Conservation (phyloP, 2,329 filamentous ascomycete species). For the Hypoxylon rubiginosum region DNA sequence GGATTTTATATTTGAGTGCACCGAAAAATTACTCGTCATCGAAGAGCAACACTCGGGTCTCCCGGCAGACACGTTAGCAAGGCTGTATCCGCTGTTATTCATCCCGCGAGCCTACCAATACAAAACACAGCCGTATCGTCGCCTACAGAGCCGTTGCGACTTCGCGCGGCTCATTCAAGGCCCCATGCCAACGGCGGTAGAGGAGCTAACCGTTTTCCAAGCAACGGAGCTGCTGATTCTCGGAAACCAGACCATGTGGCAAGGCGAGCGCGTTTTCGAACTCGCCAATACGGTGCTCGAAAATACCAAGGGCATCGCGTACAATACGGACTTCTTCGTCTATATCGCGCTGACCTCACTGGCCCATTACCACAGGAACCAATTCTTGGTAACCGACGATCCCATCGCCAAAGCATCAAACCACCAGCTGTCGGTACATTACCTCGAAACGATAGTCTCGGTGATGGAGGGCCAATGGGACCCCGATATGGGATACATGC, state of each 20-base stretch:
- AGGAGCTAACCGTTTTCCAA: slow-evolving; percentile 46
- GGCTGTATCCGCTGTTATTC: slow-evolving; percentile 48
- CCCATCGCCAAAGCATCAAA: slow-evolving; percentile 27
- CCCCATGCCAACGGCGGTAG: slow-evolving; percentile 43
- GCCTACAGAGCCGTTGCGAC: slow-evolving; percentile 48
- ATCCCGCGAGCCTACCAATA: slow-evolving; percentile 49
- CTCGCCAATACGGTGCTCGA: slow-evolving; percentile 47
- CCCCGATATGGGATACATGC: slow-evolving; percentile 48
- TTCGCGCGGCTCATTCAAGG: slow-evolving; percentile 42
- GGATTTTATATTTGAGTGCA: slow-evolving; percentile 50
- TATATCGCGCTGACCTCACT: slow-evolving; percentile 47
- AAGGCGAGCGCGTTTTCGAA: slow-evolving; percentile 41
- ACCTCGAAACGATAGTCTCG: slow-evolving; percentile 45
- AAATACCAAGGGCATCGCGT: slow-evolving; percentile 45
- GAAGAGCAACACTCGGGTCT: slow-evolving; percentile 47
- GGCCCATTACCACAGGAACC: slow-evolving; percentile 46
- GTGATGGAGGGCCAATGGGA: slow-evolving; percentile 49
- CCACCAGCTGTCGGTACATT: slow-evolving; percentile 44
- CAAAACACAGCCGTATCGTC: slow-evolving; percentile 44
- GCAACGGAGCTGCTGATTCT: slow-evolving; percentile 48
- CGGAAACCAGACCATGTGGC: slow-evolving; percentile 45
- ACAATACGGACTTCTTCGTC: slow-evolving; percentile 49
- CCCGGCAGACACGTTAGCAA: slow-evolving; percentile 46
- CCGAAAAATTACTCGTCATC: slow-evolving; percentile 47
- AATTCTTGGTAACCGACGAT: slow-evolving; percentile 37